Evolutionary conservation across 2,329 filamentous ascomycete species (phyloP).

Genomic region (Neofusicoccum laricinum): DNA sequence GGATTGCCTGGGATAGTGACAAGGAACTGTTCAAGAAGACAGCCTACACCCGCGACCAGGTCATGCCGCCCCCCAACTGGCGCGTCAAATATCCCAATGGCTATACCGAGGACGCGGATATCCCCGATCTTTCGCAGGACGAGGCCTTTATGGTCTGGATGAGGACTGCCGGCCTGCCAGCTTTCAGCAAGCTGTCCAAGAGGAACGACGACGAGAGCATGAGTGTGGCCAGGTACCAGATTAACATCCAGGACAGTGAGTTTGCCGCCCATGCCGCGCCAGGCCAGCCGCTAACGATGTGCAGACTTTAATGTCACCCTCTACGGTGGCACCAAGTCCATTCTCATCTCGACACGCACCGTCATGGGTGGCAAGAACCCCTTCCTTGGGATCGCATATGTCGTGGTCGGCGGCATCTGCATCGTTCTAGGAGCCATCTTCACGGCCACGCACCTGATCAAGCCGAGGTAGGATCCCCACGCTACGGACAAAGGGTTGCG

Average conservation of each 20-base stretch:
- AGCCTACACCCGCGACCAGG: slow-evolving; percentile 61
- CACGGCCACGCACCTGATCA: slow-evolving; percentile 85
- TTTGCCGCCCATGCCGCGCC: slow-evolving; percentile 21
- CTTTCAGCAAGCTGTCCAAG: slow-evolving; percentile 89
- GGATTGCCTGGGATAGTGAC: slow-evolving; percentile 86
- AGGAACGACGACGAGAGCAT: slow-evolving; percentile 73
- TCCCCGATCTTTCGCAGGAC: slow-evolving; percentile 70
- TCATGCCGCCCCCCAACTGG: slow-evolving; percentile 89
- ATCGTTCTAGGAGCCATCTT: slow-evolving; percentile 85
- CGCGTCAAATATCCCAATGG: slow-evolving; percentile 60
- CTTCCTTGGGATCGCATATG: slow-evolving; percentile 93
- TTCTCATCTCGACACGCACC: slow-evolving; percentile 83
- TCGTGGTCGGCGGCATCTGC: slow-evolving; percentile 91
- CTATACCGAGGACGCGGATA: slow-evolving; percentile 63
- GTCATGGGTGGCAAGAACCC: slow-evolving; percentile 94
- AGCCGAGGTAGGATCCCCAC: slow-evolving; percentile 65
- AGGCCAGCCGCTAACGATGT: slow-evolving; percentile 24
- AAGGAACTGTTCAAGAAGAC: slow-evolving; percentile 72
- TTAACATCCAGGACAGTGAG: slow-evolving; percentile 78
- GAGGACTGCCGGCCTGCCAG: slow-evolving; percentile 89
- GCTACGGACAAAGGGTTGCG: background rate
- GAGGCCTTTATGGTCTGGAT: slow-evolving; percentile 98
- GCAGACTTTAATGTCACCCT: slow-evolving; percentile 75
- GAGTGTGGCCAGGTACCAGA: slow-evolving; percentile 67
- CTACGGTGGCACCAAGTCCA: slow-evolving; percentile 85